Percentiles rank a stretch among this genome's conserved stretches.
phyloP scores from a whole-genome alignment of 768 basidiomycete genomes.

The Tulasnella sp. region DNA sequence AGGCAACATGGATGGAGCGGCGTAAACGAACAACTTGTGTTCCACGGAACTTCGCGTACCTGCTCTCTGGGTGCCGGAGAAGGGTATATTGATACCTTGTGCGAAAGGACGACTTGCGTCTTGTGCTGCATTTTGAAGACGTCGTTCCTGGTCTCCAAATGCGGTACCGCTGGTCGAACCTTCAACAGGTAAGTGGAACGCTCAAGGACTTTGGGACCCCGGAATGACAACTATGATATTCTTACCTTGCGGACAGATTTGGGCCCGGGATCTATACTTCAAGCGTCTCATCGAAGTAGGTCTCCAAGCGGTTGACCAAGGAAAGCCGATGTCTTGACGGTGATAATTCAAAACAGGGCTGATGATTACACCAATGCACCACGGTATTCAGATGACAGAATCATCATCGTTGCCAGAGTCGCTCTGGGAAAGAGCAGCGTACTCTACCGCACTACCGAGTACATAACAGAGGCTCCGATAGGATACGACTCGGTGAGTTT shows the following conservation, averaged over 20 bases:
- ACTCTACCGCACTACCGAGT: neutral
- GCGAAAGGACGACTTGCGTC: too few relatives aligned
- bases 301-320: neutral
- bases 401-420: conserved; percentile 5
- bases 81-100: neutral
- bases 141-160: too few relatives aligned
- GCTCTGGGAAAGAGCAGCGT: neutral
- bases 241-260: neutral
- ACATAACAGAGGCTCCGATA: neutral
- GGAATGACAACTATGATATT: too few relatives aligned
- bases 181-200: too few relatives aligned
- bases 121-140: too few relatives aligned
- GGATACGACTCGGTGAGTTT: conserved; percentile 25
- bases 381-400: neutral
- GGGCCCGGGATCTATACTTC: conserved; percentile 20
- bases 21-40: neutral
- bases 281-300: conserved; percentile 17
- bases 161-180: too few relatives aligned
- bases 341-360: neutral
- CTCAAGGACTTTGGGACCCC: too few relatives aligned
- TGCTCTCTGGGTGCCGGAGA: conserved; percentile 10
- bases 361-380: conserved; percentile 10
- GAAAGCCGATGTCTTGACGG: neutral
- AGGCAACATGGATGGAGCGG: neutral
- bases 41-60: neutral